Base-by-base conservation (phyloP, 352 stramenopile species). In the Globisporangium heterothallicum region DNA sequence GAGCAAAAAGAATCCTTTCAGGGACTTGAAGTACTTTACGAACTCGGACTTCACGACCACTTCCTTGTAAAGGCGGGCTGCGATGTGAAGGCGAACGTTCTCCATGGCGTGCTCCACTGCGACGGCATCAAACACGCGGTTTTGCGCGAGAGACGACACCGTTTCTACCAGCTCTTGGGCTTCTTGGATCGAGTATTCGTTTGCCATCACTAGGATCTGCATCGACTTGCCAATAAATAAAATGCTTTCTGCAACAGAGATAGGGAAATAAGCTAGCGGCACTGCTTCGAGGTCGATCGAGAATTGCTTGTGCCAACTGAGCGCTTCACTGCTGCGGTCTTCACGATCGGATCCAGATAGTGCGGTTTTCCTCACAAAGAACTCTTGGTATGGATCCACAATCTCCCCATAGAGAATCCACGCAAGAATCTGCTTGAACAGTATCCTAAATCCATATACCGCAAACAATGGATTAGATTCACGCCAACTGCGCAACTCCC, bases 381-480 rank as follows among this genome's bases (percentile, higher is more conserved):
- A 93, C 47, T 93, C 82, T 22, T 60, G 50, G 42, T 74, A 77
- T 36, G 82, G 82, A 24, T 93, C 82, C 8, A 86, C 54, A 26
- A 89, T 65, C 25, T 87, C 72, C 4, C 76, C 76, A 42, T 85
- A 79, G 8, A 86, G 45, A 68, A 93, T 88, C 79, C 79, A 93
- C 44, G 75, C 64, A n/a, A 90, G 46, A n/a, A 91, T 86, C 34
- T 93, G 82, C 53, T 87, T 84, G 27, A 76, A 89, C 22, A 90
- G 47, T 4, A 91, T 74, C 16, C 74, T 87, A 57, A 3, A 56
- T 40, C 5, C 40, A 35, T 19, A 50, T 14, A 45, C 30, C 35
- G 18, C 32, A 44, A 22, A 35, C 0, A 42, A 48, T 27, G 25
- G 42, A 13, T 34, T 41, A 14, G 19, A 35, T 38, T 18, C 42